Conservation (phyloP, 2,329 filamentous ascomycete genomes). For the Cladosporium cucumerinum region DNA sequence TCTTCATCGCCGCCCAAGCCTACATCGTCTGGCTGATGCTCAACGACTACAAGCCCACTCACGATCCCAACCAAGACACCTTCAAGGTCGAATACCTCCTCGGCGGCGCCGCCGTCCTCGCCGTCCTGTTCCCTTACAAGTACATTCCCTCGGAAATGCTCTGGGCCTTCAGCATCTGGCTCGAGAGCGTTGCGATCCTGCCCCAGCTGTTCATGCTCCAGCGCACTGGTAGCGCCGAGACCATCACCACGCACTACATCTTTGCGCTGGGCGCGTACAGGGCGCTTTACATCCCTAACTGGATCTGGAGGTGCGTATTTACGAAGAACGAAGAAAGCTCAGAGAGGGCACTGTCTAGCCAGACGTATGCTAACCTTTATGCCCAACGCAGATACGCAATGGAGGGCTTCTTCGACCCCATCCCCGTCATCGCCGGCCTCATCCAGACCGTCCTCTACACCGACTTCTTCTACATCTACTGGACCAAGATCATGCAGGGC, state of each 20-base stretch:
- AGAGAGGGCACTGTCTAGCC: too few relatives aligned
- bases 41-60: constrained; percentile 93
- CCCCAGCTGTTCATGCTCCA: constrained; percentile 98
- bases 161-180: constrained; percentile 98
- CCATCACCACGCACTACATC: constrained; percentile 98
- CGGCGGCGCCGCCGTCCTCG: constrained; percentile 73
- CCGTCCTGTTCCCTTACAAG: constrained; percentile 77
- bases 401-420: constrained; percentile 78
- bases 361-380: not conserved
- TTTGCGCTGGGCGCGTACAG: constrained; percentile 90
- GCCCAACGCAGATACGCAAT: constrained; percentile 60
- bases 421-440: constrained; percentile 83
- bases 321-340: too few relatives aligned
- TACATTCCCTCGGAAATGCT: constrained; percentile 80
- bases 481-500: constrained; percentile 69
- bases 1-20: constrained; percentile 84
- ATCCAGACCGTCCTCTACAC: constrained; percentile 94
- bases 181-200: constrained; percentile 93
- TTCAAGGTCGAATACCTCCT: constrained; percentile 96
- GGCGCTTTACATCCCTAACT: constrained; percentile 96
- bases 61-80: constrained; percentile 94
- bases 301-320: constrained; percentile 65
- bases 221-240: constrained; percentile 94
- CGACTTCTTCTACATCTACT: constrained; percentile 99
- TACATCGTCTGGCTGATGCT: constrained; percentile 99